Percentiles rank a stretch among this genome's conserved stretches.
These are phyloP conservation scores for Candida jianshihensis DNA, from an alignment of 805 yeast genomes.

Conservation along the genomic window DNA sequence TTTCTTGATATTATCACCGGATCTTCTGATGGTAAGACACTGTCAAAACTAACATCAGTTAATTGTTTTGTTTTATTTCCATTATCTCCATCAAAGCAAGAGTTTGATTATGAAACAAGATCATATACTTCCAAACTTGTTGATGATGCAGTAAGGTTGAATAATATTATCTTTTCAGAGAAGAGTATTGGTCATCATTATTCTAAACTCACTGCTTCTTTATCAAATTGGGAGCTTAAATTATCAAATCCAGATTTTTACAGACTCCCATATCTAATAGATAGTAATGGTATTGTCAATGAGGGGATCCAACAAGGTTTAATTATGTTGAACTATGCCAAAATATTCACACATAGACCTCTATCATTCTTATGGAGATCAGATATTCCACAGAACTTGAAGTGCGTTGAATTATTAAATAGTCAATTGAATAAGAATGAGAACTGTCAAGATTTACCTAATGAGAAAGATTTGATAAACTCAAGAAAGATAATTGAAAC, in stretches of 20 bases:
- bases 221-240: constrained; percentile 45
- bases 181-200: constrained; percentile 30
- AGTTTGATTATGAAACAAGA: constrained; percentile 41
- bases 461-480: constrained; percentile 28
- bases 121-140: constrained; percentile 41
- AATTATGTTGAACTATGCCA: constrained; percentile 42
- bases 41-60: constrained; percentile 31
- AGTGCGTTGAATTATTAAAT: constrained; percentile 24
- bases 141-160: constrained; percentile 41
- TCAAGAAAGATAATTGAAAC: constrained; percentile 44
- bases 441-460: constrained; percentile 24
- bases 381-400: constrained; percentile 35
- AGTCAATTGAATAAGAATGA: constrained; percentile 22
- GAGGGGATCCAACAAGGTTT: constrained; percentile 49
- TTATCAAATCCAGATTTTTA: constrained; percentile 37
- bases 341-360: constrained; percentile 49
- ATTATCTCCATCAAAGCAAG: constrained; percentile 24
- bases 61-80: constrained; percentile 36
- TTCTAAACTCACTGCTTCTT: constrained; percentile 35
- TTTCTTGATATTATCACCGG: constrained; percentile 47
- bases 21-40: constrained; percentile 43
- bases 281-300: constrained; percentile 37
- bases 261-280: constrained; percentile 35
- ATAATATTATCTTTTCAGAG: constrained; percentile 36
- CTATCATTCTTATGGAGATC: constrained; percentile 46